Evolutionary conservation across 805 yeast genomes (phyloP), one percentile per base, ranked within the genome.

Genomic region (Kluyveromyces wickerhamii): DNA sequence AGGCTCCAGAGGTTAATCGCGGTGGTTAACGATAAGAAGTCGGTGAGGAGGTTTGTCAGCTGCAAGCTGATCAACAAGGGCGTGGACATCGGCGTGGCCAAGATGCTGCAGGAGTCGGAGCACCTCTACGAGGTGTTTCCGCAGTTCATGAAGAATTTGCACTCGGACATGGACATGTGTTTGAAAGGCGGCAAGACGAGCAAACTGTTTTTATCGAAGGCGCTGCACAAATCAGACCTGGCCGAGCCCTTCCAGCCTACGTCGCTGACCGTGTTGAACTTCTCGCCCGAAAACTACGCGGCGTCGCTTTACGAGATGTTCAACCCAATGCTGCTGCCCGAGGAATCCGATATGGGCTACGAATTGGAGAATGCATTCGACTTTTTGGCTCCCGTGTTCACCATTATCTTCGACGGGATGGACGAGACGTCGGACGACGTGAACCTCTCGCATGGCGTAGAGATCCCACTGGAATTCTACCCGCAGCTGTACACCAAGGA

Each of bases 281-380:
- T 57, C 33, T 40, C 51, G 38, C 59, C 59, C 1, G 62, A 57
- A 21, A 60, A 57, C 30, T 57, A 52, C 32, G 55, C 55, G 13
- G 24, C 49, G 3, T 54, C 49, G 29, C 37, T 57, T 5, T 56
- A 56, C 34, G 47, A 49, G 23, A 57, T 57, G 62, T 57, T 57
- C 27, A 56, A 57, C 29, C 48, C 41, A 3, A 41, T 57, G 22
- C 34, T 57, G 32, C 47, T 42, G 29, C 54, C 59, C 1, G 57
- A 52, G 17, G 52, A 45, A 7, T 44, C 39, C 19, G 44, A 27
- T 2, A 41, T 35, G 11, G 40, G 37, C 9, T 40, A 32, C 10
- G 48, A 46, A 13, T 35, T 35, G 13, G 55, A 49, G 11, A 52
- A 51, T 34, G 53, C 59, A 4, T 40, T 57, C 21, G 40, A 46